Evolutionary conservation across 2,329 filamentous ascomycete genomes (phyloP), one percentile per base, ranked within the genome.

Genomic region (Talaromyces sp.): DNA sequence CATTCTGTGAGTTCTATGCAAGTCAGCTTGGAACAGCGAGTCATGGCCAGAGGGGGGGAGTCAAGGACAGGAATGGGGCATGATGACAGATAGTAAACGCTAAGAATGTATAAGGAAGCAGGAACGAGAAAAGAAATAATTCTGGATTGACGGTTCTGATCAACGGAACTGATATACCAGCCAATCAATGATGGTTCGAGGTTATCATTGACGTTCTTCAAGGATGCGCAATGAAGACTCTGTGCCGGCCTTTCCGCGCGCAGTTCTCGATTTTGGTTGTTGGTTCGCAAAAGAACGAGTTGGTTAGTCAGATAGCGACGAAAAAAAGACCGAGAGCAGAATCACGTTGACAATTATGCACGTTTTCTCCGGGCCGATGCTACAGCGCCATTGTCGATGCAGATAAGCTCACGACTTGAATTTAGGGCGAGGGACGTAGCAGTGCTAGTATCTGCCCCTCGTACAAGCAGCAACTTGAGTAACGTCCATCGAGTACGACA

Each of bases 401-500:
- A 31, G 56, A 59, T 59, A 59, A 59, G 56, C 56, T 59, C 24
- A 59, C 3, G 37, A 19, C 27, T 39, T 56, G 14, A 39, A 37
- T 39, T 39, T 56, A 56, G 52, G 33, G 52, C 19, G 33, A 56
- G 31, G 6, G 52, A 37, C 31, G 52, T 56, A 56, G 52, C 52
- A 59, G 39, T 59, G 37, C 56, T 59, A 59, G 56, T 37, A 39
- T 37, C 33, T 39, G 52, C 19, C n/a, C 52, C 52, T 56, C 52
- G 19, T 39, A 39, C 52, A 24, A 22, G n/a, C 52, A 37, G n/a
- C 4, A 24, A 37, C 7, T 33, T 39, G 7, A 56, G 52, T 56
- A 37, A 37, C 33, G 31, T 37, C 52, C 11, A 14, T 22, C 33
- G 33, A 56, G 52, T 37, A 56, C 31, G 52, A 56, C 52, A 22